phyloP scores from a whole-genome alignment of 2,329 filamentous ascomycete genomes.

The Penicillium verrucosum region DNA sequence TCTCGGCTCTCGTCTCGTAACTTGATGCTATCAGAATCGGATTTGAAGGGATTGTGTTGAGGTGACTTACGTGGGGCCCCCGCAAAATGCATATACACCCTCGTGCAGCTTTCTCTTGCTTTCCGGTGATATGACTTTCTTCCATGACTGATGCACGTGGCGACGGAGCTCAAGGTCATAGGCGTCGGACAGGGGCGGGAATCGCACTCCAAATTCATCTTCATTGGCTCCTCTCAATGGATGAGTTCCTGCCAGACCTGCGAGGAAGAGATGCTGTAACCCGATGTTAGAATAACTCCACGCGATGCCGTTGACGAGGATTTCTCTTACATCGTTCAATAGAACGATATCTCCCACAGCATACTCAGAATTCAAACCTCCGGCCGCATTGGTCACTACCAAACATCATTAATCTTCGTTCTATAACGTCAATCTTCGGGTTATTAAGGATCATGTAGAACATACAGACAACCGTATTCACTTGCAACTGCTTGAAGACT shows the following conservation, averaged over 20 bases:
- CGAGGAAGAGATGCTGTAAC: slow-evolving; percentile 59
- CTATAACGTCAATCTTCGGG: neutral
- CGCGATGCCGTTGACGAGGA: neutral
- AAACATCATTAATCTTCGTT: slow-evolving; percentile 5
- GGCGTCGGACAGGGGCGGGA: slow-evolving; percentile 63
- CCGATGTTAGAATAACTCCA: slow-evolving; percentile 11
- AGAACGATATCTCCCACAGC: slow-evolving; percentile 63
- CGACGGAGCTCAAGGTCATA: slow-evolving; percentile 62
- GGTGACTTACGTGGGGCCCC: slow-evolving; percentile 55
- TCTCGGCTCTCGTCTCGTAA: slow-evolving; percentile 65
- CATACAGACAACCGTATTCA: slow-evolving; percentile 58
- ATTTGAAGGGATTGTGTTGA: neutral
- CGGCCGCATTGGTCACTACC: slow-evolving; percentile 64
- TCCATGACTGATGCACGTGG: slow-evolving; percentile 57
- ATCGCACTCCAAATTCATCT: slow-evolving; percentile 61
- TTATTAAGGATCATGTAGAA: slow-evolving; percentile 6
- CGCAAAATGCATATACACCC: slow-evolving; percentile 64
- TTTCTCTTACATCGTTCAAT: slow-evolving; percentile 56
- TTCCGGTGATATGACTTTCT: slow-evolving; percentile 45
- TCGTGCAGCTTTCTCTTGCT: slow-evolving; percentile 57
- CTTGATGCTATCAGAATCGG: slow-evolving; percentile 32
- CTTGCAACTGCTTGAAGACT: slow-evolving; percentile 60
- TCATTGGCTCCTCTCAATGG: slow-evolving; percentile 62
- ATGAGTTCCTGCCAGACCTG: slow-evolving; percentile 59
- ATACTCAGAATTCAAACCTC: slow-evolving; percentile 63